A percentile compares a stretch with the other conserved stretches of the same genome.
phyloP scores from a whole-genome alignment of 2,329 filamentous ascomycete species.

The Intubia oerlemansii region DNA sequence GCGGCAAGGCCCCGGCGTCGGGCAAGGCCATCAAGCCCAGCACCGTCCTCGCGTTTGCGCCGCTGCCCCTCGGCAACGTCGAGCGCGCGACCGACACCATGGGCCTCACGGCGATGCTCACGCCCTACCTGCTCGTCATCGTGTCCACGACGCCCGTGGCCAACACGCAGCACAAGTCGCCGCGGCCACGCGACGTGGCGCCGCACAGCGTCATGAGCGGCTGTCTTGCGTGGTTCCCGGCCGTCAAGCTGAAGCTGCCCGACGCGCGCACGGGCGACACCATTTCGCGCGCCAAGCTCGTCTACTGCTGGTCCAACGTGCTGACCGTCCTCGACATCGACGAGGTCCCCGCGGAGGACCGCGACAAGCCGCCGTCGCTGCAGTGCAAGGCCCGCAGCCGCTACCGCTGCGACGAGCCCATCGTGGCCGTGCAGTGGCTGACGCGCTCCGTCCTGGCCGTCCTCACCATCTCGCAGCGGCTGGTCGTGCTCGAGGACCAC shows the following conservation, averaged over 20 bases:
- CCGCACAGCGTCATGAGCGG: slow-evolving; percentile 85
- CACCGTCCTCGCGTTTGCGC: slow-evolving; percentile 79
- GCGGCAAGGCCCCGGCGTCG: slow-evolving; percentile 31
- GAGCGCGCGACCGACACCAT: slow-evolving; percentile 73
- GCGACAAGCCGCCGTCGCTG: slow-evolving; percentile 57
- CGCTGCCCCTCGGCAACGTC: slow-evolving; percentile 82
- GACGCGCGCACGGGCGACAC: slow-evolving; percentile 45
- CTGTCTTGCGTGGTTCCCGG: slow-evolving; percentile 91
- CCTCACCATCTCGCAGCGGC: slow-evolving; percentile 79
- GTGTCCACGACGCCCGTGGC: slow-evolving; percentile 93
- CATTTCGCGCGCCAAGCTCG: slow-evolving; percentile 65
- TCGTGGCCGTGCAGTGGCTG: slow-evolving; percentile 92
- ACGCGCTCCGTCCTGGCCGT: slow-evolving; percentile 82
- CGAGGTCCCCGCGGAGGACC: slow-evolving; percentile 41
- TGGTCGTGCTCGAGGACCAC: slow-evolving; percentile 81
- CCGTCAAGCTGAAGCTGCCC: slow-evolving; percentile 69
- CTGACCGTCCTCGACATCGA: slow-evolving; percentile 80
- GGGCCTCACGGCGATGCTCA: slow-evolving; percentile 85
- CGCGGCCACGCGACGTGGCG: slow-evolving; percentile 73
- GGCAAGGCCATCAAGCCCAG: slow-evolving; percentile 62
- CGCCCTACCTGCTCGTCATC: slow-evolving; percentile 85
- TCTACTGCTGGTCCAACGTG: slow-evolving; percentile 98
- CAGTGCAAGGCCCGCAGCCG: slow-evolving; percentile 65
- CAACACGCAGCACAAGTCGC: slow-evolving; percentile 87
- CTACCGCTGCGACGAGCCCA: slow-evolving; percentile 87